Percentiles rank a stretch among this genome's conserved stretches.
Conservation (phyloP, 345 rosid genomes). For the Mercurialis annua region DNA sequence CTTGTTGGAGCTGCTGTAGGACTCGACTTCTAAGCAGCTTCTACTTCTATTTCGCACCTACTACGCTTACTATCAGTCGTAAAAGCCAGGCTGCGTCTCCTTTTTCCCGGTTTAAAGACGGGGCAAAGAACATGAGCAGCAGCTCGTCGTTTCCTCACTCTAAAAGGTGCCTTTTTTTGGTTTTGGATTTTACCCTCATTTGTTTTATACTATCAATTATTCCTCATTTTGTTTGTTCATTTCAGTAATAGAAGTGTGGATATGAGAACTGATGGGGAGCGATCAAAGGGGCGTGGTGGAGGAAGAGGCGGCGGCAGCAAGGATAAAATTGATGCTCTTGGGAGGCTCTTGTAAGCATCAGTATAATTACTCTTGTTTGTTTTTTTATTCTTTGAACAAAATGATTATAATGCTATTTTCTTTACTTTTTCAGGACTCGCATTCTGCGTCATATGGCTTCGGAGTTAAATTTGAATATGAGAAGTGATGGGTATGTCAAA, state of each 20-base stretch:
- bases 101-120: conserved; percentile 2
- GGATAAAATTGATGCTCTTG: conserved; percentile 79
- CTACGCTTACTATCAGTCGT: not conserved
- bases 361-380: not conserved
- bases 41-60: not conserved
- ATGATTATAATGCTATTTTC: too few relatives aligned
- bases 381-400: not conserved
- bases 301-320: conserved; percentile 37
- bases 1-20: conserved; percentile 1
- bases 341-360: conserved; percentile 71
- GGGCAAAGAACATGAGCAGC: conserved; percentile 15
- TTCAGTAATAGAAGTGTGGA: conserved; percentile 44
- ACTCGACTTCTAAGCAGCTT: conserved; percentile 2
- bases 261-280: conserved; percentile 35
- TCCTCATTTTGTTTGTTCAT: not conserved
- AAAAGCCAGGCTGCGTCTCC: not conserved
- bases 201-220: not conserved
- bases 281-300: conserved; percentile 45
- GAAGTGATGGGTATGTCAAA: conserved; percentile 77
- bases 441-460: conserved; percentile 76
- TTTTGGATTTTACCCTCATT: not conserved
- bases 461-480: conserved; percentile 66
- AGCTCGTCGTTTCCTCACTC: conserved; percentile 14
- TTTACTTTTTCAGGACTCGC: conserved; percentile 48
- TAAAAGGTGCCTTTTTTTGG: conserved; percentile 5